Evolutionary conservation across 176 grass and related monocot genomes (phyloP), one percentile per base, ranked within the genome.

Genomic region (Phoenix roebelenii): DNA sequence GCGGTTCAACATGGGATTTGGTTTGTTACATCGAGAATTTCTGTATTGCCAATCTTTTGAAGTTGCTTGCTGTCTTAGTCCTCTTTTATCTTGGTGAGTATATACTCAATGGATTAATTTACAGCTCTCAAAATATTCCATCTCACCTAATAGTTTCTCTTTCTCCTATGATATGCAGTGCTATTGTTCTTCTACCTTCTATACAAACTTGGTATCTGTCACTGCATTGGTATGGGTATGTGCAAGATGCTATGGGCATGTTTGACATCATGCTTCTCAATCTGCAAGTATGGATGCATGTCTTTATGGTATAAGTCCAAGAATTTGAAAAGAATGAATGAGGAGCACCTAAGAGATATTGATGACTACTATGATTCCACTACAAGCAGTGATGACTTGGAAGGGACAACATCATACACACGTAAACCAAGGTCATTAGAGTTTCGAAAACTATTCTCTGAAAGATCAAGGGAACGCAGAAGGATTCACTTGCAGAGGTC

Each of bases 1-100:
- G 85, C 0, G 77, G 68, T 22, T 56, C 80, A 10, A 77, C 55
- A 59, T 89, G 80, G 85, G 85, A 84, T 65, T 4, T 89, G 3
- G 55, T 89, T 12, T 89, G 85, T 63, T 89, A 89, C 61, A 26
- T 89, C 5, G 86, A 89, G 5, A 81, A 85, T 50, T 82, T 89
- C 52, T 89, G 81, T 3, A 18, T 89, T 14, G 69, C 55, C 16
- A 80, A 70, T 77, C 82, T 89, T 54, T 29, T 80, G 35, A 89
- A 78, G 61, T 52, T 78, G 25, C 58, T 74, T 14, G 77, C 49
- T 1, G 64, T 78, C 32, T 57, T 85, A 18, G 75, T 70, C 63
- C 74, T 89, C 56, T 28, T 85, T 59, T 85, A 85, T 24, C 18
- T 81, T 3, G 81, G 85, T 88, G 54, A 72, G 18, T 54, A 39